Percentiles rank a stretch among this genome's conserved stretches.
Conservation (phyloP, 2,329 filamentous ascomycete species). For the Exophiala sp. region DNA sequence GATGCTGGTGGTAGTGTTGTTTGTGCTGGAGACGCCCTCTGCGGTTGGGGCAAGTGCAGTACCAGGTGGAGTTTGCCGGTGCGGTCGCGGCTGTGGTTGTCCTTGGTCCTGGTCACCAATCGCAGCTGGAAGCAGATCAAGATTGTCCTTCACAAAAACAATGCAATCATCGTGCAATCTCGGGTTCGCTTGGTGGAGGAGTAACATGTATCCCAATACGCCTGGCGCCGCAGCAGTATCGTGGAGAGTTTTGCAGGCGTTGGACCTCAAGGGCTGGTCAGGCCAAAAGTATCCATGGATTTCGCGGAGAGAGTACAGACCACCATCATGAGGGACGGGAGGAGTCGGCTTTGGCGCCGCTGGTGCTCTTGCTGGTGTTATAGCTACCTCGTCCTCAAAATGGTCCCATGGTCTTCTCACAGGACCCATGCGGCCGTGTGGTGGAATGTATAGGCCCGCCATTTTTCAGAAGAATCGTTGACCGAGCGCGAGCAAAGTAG, state of each 20-base stretch:
- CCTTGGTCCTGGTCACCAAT: too few relatives aligned
- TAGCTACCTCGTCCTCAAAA: too few relatives aligned
- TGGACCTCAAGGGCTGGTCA: neutral
- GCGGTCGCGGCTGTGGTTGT: too few relatives aligned
- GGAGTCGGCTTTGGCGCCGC: neutral
- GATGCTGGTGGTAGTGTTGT: neutral
- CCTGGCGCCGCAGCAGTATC: constrained; percentile 12
- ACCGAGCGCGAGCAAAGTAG: too few relatives aligned
- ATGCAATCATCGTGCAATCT: constrained; percentile 15
- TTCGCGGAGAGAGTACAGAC: neutral
- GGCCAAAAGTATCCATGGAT: neutral
- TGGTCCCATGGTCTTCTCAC: too few relatives aligned
- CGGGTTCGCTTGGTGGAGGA: constrained; percentile 22
- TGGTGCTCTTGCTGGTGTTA: neutral
- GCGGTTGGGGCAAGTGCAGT: too few relatives aligned
- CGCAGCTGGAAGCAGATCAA: constrained; percentile 13
- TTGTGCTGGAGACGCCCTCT: neutral
- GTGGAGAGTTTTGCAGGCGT: constrained; percentile 17
- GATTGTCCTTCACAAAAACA: constrained; percentile 20
- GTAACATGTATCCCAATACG: constrained; percentile 16
- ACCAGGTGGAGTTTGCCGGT: too few relatives aligned
- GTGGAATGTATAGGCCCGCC: too few relatives aligned
- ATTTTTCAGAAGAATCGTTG: too few relatives aligned
- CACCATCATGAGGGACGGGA: too few relatives aligned
- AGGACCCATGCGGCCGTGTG: too few relatives aligned